Evolutionary conservation across 768 basidiomycete species (phyloP).

Genomic region (Rhodosporidiobolus sp.): DNA sequence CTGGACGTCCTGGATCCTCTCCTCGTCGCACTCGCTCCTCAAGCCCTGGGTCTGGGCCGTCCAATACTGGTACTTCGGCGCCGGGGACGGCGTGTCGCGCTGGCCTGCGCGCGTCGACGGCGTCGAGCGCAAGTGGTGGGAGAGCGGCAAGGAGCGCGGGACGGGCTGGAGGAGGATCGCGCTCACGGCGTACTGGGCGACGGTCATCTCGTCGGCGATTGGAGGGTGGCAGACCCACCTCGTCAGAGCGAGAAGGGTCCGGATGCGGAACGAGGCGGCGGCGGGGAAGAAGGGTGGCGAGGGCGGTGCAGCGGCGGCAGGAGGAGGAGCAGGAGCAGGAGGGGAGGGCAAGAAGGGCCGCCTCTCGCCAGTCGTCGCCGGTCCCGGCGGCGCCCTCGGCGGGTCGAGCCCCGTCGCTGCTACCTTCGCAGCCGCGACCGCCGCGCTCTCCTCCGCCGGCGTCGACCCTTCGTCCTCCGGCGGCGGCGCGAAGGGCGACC

Average conservation of each 20-base stretch:
- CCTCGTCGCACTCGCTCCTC: constrained; percentile 53
- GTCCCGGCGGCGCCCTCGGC: background rate
- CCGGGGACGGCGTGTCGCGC: constrained; percentile 28
- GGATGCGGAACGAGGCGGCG: constrained; percentile 52
- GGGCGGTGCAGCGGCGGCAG: constrained; percentile 49
- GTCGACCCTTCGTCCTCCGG: constrained; percentile 35
- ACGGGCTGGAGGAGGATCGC: constrained; percentile 74
- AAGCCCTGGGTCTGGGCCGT: constrained; percentile 44
- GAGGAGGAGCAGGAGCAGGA: constrained; percentile 37
- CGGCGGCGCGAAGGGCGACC: constrained; percentile 43
- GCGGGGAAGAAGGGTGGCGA: constrained; percentile 49
- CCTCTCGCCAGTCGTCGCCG: background rate
- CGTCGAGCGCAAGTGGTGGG: constrained; percentile 2
- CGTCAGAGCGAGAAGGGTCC: constrained; percentile 62
- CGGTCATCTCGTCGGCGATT: constrained; percentile 74
- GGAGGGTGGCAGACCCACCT: constrained; percentile 93
- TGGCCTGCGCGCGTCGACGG: no score
- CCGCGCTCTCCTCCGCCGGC: background rate
- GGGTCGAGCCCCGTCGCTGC: background rate
- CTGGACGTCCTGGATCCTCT: constrained; percentile 83
- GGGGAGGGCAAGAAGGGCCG: constrained; percentile 8
- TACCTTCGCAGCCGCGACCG: background rate
- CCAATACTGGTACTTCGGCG: constrained; percentile 32
- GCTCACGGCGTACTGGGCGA: constrained; percentile 79
- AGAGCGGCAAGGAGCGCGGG: constrained; percentile 39